Base-by-base conservation (phyloP, 371 early-diverging fungal genomes). In the Parasitella parasitica region DNA sequence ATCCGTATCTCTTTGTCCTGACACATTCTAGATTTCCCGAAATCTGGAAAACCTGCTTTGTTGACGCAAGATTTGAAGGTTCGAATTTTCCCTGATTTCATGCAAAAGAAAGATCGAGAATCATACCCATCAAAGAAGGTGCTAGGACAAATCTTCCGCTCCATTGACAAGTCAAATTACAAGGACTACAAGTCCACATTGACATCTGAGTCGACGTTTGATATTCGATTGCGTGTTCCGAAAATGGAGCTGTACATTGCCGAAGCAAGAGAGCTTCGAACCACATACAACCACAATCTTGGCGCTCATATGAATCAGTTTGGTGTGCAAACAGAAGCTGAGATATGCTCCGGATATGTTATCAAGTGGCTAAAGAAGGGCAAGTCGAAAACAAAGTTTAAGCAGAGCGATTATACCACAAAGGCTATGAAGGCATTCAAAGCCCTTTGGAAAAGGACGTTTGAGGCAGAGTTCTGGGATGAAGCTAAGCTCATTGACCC, bases 21-120 rank as follows among this genome's bases (percentile, higher is more conserved):
- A 8, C 15, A 7, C 20, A 18, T 16, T 18, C 8, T 39, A 76
- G 76, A 82, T 70, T 79, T 76, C 34, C 80, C 79, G 1, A 79
- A 78, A 49, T 67, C 83, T 1, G 84, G 82, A 1, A 75, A 66
- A 18, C 80, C 86, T 2, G 81, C 75, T 1, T 63, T 73, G 2
- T 18, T 81, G 27, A 67, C 64, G 0, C 57, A 59, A 0, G 85
- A 85, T 18, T 68, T 86, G 1, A 58, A 75, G 6, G 87, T 88
- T 0, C 67, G 55, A 11, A 46, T 36, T 1, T 91, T 81, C 57
- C 95, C 95, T 0, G 93, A 93, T 64, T 95, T 91, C 60, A 91
- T 95, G 93, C 83, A 91, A 50, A 89, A 89, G 64, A 71, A 75
- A 5, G 75, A 75, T 30, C 84, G 85, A 53, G 63, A 64, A 7